Evolutionary conservation across 2,329 filamentous ascomycete genomes (phyloP), one percentile per base, ranked within the genome.

Genomic region (Neonectria coccinea): DNA sequence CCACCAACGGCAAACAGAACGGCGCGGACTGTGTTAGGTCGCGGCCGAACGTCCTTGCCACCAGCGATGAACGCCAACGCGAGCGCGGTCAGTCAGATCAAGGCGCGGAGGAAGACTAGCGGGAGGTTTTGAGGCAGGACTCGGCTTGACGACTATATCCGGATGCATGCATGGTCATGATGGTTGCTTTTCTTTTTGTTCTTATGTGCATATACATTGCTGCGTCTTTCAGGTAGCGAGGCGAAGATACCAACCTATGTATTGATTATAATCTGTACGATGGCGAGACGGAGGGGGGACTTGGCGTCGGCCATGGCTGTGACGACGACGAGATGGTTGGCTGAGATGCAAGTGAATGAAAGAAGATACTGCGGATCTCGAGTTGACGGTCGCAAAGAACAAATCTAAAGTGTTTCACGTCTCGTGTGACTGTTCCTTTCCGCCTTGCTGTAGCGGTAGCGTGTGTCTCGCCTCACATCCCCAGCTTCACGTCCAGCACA

Each of bases 41-140:
- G 59, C 1, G 59, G 68, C 39, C 66, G 64, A 31, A 66, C 70
- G 50, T 68, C 63, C 20, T 50, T 70, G 50, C 70, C 68, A n/a
- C 59, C 62, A n/a, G 63, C 62, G 56, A 57, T 65, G 51, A 62
- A 69, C 51, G 58, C 29, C 25, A 69, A 47, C 16, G 66, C 69
- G 9, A 73, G 72, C 53, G 71, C 71, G 2, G 70, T 62, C 36
- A 72, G 71, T 39, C 69, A 70, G 54, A 74, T 73, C 18, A 72
- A 62, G 56, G 72, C 67, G 41, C 61, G 71, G 50, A 63, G 60
- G 50, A 74, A 63, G 56, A 58, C 61, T 18, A 68, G 68, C 4
- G 64, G 67, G 18, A 73, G 64, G 53, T 71, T 67, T 51, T 74
- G 48, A 68, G 41, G 64, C n/a, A 29, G 36, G 25, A 36, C 53